phyloP scores from a whole-genome alignment of 371 early-diverging fungal species.

The Capillidium rhysosporum region DNA sequence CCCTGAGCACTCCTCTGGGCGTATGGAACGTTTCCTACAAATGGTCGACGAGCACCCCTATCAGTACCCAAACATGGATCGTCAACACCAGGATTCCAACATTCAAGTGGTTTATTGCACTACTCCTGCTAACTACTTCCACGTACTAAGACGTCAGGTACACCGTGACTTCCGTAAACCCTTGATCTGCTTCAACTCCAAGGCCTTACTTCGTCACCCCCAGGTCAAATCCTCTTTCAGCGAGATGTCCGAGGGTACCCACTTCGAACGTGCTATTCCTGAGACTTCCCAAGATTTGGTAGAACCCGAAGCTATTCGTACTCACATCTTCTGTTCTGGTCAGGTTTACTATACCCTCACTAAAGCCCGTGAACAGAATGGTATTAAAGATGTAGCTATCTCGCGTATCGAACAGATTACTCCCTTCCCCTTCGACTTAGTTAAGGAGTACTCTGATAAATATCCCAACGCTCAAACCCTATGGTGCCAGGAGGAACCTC shows the following conservation, averaged over 20 bases:
- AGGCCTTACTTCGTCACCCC: conserved; percentile 86
- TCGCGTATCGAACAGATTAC: conserved; percentile 84
- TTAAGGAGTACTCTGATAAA: conserved; percentile 63
- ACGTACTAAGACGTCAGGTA: conserved; percentile 84
- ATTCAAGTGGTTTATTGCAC: conserved; percentile 91
- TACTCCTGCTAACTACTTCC: conserved; percentile 93
- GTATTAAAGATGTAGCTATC: conserved; percentile 65
- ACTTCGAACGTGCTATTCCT: conserved; percentile 79
- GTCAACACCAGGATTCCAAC: conserved; percentile 93
- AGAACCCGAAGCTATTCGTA: conserved; percentile 56
- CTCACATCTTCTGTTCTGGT: conserved; percentile 82
- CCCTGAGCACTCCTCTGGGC: conserved; percentile 87
- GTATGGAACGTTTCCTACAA: conserved; percentile 88
- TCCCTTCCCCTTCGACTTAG: conserved; percentile 91
- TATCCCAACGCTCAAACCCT: conserved; percentile 78
- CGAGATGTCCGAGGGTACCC: conserved; percentile 65
- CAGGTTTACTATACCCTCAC: conserved; percentile 88
- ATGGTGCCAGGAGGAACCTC: conserved; percentile 91
- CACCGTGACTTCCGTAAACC: conserved; percentile 95
- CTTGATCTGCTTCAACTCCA: conserved; percentile 72
- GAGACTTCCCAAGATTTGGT: conserved; percentile 60
- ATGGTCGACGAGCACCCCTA: conserved; percentile 87
- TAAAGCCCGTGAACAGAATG: conserved; percentile 69
- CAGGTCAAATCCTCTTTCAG: conserved; percentile 57
- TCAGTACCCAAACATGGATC: conserved; percentile 46